Base-by-base conservation (phyloP, 768 basidiomycete species). In the Guyanaporus albipodus region DNA sequence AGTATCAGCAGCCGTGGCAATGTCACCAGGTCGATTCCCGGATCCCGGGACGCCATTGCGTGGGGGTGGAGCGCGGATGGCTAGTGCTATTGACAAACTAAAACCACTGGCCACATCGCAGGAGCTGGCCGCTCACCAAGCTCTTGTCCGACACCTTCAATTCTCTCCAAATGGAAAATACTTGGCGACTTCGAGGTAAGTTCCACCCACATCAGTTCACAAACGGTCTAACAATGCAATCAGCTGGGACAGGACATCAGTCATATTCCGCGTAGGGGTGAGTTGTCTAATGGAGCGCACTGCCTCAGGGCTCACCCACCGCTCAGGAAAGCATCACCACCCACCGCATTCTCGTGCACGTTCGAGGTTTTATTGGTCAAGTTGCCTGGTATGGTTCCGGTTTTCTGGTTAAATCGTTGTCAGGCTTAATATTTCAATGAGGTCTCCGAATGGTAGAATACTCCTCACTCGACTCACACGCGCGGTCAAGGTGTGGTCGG, bases 131-230 rank as follows among this genome's bases (percentile, higher is more conserved):
- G 70, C 72, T 17, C 77, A 79, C 44, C 64, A 67, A 35, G 79
- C 77, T 6, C 69, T 79, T 21, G 77, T 79, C 17, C 62, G 76
- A 38, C 76, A 79, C 52, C 57, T 79, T 37, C 76, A 79, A 48
- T 79, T 79, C 58, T 79, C 78, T 12, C 79, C 78, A 5, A 72
- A 76, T 52, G 77, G 77, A 29, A 69, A 70, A 53, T 76, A 71
- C 55, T 52, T 79, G 50, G 77, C 79, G 4, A 79, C 79, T 2
- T 78, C 78, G 26, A 77, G 77, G 69, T 72, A 46, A 23, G 66
- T 51, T 35, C 33, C 9, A 12, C n/a, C 18, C 39, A 24, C 46
- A 49, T 31, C 11, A 38, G 24, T 28, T 32, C 18, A 26, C 53
- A 44, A 22, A 17, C 10, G 19, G 36, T 27, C 35, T 42, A 32